Evolutionary conservation across 257 asterid genomes (phyloP), one percentile per base, ranked within the genome.

Genomic region (Mitragyna speciosa): DNA sequence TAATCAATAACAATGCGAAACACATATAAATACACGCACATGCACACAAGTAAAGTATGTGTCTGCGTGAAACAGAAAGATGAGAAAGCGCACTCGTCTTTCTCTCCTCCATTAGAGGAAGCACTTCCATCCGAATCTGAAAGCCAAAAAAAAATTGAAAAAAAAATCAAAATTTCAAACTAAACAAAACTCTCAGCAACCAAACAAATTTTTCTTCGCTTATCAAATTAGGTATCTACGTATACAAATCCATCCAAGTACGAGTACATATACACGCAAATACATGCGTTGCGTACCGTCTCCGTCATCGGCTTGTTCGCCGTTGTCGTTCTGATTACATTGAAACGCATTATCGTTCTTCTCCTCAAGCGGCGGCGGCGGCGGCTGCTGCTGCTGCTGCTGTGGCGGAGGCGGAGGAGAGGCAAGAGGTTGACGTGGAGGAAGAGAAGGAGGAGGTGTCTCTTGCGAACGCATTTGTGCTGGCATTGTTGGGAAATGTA

Each of bases 121-220:
- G 89, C 77, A 81, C 92, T 89, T 80, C 76, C 93, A 30, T 89
- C 97, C 80, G 97, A 92, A 92, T 91, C 98, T 92, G 95, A 77
- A 78, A 89, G 84, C 79, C 83, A 80, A 84, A 66, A 61, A 79
- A 82, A 68, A 77, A 69, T 67, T 59, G 24, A 48, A 71, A 31
- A 28, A 48, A 71, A 31, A 41, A 81, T 74, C 72, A 79, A 77
- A 80, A 66, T 66, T 33, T 71, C 86, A 80, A 79, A 79, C 49
- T 75, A 83, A 88, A 63, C 41, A 1, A 1, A 5, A 83, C 75
- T 86, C 82, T 45, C 84, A 86, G 82, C 36, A 48, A 64, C 58
- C 56, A 8, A 45, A 63, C 54, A 77, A 77, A 72, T 70, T 76
- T 74, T 68, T 48, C 56, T 79, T 65, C 78, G 78, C 84, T 77